A percentile compares a stretch with the other conserved stretches of the same genome.
Conservation (phyloP, 2,329 filamentous ascomycete species). For the Didymella pomorum region DNA sequence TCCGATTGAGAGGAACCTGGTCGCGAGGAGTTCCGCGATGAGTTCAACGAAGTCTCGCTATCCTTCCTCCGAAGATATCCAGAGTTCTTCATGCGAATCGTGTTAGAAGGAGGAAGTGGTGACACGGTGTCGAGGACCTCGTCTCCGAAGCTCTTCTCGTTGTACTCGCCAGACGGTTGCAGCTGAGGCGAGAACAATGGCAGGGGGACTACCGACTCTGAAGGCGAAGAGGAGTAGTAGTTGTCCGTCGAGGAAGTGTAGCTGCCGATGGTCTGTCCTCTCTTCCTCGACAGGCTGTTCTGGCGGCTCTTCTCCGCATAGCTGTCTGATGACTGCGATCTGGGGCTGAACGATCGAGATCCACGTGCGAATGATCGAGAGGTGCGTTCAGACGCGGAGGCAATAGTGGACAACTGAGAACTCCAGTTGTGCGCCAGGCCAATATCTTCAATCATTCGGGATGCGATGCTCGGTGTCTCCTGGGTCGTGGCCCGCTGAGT, state of each 20-base stretch:
- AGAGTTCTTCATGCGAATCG: conserved; percentile 50
- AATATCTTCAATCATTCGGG: conserved; percentile 50
- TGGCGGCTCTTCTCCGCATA: conserved; percentile 33
- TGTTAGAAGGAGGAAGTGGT: conserved; percentile 49
- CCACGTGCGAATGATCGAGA: conserved; percentile 45
- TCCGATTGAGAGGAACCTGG: conserved; percentile 49
- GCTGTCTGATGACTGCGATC: conserved; percentile 45
- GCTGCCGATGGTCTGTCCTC: conserved; percentile 46
- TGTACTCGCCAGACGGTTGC: conserved; percentile 30
- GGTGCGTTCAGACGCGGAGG: conserved; percentile 48
- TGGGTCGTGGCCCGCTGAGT: conserved; percentile 48
- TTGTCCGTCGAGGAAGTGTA: conserved; percentile 46
- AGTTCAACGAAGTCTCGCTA: conserved; percentile 45
- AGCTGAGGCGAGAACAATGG: conserved; percentile 45
- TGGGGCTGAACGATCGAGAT: conserved; percentile 44
- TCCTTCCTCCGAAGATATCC: conserved; percentile 46
- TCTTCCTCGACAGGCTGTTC: conserved; percentile 34
- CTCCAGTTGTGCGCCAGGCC: conserved; percentile 51
- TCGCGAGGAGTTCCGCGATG: conserved; percentile 46
- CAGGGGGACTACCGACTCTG: conserved; percentile 47
- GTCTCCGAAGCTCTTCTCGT: conserved; percentile 44
- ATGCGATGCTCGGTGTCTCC: conserved; percentile 43
- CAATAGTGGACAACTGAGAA: conserved; percentile 51
- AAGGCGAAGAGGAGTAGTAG: conserved; percentile 37
- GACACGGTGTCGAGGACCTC: conserved; percentile 52